Conservation (phyloP, 805 yeast species). For the Starmerella apicola region DNA sequence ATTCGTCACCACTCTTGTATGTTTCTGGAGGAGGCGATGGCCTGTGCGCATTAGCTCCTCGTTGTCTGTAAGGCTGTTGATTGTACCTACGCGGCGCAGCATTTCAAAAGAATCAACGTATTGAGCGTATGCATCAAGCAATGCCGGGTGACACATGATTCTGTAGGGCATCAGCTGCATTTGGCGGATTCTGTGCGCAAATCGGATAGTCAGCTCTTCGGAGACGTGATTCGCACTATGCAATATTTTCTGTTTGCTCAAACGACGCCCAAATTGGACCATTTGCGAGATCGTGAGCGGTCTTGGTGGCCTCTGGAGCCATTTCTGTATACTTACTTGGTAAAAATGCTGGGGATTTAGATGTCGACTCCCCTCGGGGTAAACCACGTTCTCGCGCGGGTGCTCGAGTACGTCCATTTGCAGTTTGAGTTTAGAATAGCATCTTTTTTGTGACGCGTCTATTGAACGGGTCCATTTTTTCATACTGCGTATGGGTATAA, state of each 20-base stretch:
- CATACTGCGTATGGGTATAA: no score
- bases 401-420: constrained; percentile 8
- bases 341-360: constrained; percentile 67
- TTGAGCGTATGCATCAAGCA: constrained; percentile 77
- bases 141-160: constrained; percentile 72
- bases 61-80: constrained; percentile 63
- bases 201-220: constrained; percentile 68
- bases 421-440: not conserved
- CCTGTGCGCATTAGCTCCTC: constrained; percentile 55
- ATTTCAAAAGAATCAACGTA: constrained; percentile 80
- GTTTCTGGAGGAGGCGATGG: constrained; percentile 53
- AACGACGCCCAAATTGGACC: constrained; percentile 73
- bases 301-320: constrained; percentile 58
- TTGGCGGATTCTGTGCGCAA: constrained; percentile 68
- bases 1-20: constrained; percentile 71
- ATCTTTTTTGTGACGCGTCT: no score
- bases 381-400: constrained; percentile 11
- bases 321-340: constrained; percentile 55
- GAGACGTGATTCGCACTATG: constrained; percentile 82
- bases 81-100: constrained; percentile 59
- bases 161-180: constrained; percentile 74
- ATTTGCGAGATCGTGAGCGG: constrained; percentile 84
- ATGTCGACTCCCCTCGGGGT: constrained; percentile 11
- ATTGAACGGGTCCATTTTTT: no score
- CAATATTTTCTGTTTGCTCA: constrained; percentile 65